A percentile compares a stretch with the other conserved stretches of the same genome.
Conservation (phyloP, 1,284 basidiomycete genomes). For the Vanrija sp. region DNA sequence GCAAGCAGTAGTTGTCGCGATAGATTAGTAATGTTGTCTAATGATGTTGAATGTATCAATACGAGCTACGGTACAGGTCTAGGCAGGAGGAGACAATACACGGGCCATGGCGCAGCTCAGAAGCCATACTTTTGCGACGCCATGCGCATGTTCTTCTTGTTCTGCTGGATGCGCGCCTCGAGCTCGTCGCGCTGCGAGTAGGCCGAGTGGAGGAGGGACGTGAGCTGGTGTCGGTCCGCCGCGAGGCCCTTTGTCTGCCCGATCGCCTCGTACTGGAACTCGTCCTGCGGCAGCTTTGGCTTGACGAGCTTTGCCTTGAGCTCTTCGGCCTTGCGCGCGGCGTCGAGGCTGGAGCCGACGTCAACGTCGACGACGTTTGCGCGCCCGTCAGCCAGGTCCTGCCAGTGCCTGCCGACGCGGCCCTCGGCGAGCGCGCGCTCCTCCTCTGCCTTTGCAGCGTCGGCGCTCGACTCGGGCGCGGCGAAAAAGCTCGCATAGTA, state of each 20-base stretch:
- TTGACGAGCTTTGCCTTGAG: constrained; percentile 25
- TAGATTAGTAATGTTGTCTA: background rate
- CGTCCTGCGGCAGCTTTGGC: constrained; percentile 28
- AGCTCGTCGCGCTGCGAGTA: constrained; percentile 39
- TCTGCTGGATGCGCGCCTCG: constrained; percentile 43
- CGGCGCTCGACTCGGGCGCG: background rate
- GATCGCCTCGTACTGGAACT: constrained; percentile 41
- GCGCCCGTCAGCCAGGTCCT: constrained; percentile 31
- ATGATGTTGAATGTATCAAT: no score
- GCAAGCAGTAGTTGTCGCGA: constrained; percentile 4
- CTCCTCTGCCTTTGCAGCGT: constrained; percentile 1
- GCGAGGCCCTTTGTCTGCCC: constrained; percentile 48
- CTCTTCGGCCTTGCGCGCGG: constrained; percentile 29
- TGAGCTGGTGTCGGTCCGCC: constrained; percentile 46
- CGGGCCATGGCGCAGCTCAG: no score
- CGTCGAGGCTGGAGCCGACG: constrained; percentile 29
- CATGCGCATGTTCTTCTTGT: constrained; percentile 45
- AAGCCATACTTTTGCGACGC: constrained; percentile 43
- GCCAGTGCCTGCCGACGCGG: constrained; percentile 39
- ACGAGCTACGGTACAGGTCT: no score
- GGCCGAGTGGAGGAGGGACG: constrained; percentile 41
- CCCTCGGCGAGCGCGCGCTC: constrained; percentile 9
- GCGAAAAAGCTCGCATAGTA: constrained; percentile 66
- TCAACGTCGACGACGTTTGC: constrained; percentile 32
- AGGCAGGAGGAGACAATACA: no score